These are phyloP conservation scores for Takakia lepidozioides DNA, from an alignment of 225 moss, liverwort and hornwort genomes.

Conservation along the genomic window DNA sequence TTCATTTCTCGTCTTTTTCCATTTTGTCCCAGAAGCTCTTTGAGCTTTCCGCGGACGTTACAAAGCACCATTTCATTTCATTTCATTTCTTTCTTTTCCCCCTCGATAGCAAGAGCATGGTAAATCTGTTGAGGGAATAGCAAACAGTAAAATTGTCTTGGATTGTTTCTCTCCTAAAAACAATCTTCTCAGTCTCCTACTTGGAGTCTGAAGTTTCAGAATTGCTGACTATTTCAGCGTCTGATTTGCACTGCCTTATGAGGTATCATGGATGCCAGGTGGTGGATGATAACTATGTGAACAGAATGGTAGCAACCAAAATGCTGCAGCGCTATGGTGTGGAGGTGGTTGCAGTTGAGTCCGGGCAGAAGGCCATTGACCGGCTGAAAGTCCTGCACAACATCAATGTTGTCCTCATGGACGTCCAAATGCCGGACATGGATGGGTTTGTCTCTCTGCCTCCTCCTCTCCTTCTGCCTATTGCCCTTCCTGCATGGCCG, in stretches of 20 bases:
- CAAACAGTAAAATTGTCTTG: neutral
- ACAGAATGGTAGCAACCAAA: slow-evolving; percentile 7
- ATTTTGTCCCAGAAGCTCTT: too few relatives aligned
- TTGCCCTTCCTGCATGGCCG: neutral
- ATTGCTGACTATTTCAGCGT: too few relatives aligned
- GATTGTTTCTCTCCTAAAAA: neutral
- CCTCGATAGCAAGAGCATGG: neutral
- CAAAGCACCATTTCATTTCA: too few relatives aligned
- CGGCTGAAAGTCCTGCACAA: slow-evolving; percentile 3
- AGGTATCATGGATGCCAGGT: slow-evolving; percentile 2
- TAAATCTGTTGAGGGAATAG: neutral
- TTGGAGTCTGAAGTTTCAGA: too few relatives aligned
- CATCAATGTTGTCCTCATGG: slow-evolving; percentile 12
- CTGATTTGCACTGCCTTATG: neutral
- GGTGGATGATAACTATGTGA: slow-evolving; percentile 13
- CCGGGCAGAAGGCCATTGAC: slow-evolving; percentile 8
- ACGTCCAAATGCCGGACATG: slow-evolving; percentile 18
- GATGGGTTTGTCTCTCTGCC: slow-evolving; percentile 7
- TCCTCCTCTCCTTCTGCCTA: neutral
- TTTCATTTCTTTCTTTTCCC: too few relatives aligned
- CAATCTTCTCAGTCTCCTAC: neutral
- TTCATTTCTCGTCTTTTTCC: too few relatives aligned
- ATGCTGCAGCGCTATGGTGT: slow-evolving; percentile 12
- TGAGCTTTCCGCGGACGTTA: too few relatives aligned
- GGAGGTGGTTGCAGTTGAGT: slow-evolving; percentile 9